phyloP scores from a whole-genome alignment of 1,284 basidiomycete genomes.

The Cryptococcus wingfieldii region DNA sequence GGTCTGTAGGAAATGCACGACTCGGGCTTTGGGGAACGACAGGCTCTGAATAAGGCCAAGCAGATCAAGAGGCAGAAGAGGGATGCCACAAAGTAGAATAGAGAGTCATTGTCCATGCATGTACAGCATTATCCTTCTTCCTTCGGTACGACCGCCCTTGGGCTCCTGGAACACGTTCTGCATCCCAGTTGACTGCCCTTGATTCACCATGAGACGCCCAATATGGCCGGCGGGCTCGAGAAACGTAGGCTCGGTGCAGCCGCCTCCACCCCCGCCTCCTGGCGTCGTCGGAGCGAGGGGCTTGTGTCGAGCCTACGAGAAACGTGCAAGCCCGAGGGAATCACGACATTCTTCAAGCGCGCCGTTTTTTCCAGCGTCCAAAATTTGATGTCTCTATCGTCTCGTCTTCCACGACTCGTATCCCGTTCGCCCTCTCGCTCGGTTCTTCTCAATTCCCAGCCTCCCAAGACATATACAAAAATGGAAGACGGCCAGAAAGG shows the following conservation, averaged over 20 bases:
- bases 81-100: slow-evolving; percentile 24
- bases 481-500: slow-evolving; percentile 15
- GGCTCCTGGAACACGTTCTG: too few species aligned
- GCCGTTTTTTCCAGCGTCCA: neutral
- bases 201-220: neutral
- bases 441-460: too few species aligned
- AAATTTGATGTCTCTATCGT: neutral
- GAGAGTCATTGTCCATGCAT: too few species aligned
- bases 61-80: slow-evolving; percentile 43
- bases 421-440: neutral
- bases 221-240: neutral
- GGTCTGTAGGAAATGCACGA: slow-evolving; percentile 75
- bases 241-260: too few species aligned
- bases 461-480: neutral
- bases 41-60: slow-evolving; percentile 53
- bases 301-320: too few species aligned
- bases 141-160: too few species aligned
- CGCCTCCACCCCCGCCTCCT: too few species aligned
- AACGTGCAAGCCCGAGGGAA: too few species aligned
- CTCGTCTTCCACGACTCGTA: neutral
- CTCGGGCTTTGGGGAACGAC: slow-evolving; percentile 82
- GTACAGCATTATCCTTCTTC: too few species aligned
- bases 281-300: too few species aligned
- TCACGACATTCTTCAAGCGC: neutral
- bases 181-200: neutral